phyloP scores from a whole-genome alignment of 2,329 filamentous ascomycete species.

The Pseudocercospora eumusae region DNA sequence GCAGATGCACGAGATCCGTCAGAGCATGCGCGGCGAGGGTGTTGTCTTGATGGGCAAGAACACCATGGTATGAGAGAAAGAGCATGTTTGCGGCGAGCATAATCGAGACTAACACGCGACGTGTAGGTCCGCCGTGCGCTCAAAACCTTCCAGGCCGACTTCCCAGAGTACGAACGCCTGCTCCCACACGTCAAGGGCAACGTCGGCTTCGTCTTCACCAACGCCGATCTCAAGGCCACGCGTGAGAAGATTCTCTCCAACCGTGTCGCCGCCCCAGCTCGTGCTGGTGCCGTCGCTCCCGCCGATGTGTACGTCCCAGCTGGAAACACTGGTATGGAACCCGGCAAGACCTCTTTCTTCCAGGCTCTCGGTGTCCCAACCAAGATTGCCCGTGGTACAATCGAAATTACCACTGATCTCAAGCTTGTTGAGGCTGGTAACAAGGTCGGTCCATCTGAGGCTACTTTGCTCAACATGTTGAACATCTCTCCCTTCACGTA shows the following conservation, averaged over 20 bases:
- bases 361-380: slow-evolving; percentile 99
- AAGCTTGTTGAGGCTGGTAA: slow-evolving; percentile 90
- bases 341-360: slow-evolving; percentile 99
- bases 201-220: slow-evolving; percentile 99
- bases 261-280: slow-evolving; percentile 95
- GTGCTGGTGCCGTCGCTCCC: slow-evolving; percentile 95
- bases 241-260: slow-evolving; percentile 95
- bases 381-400: slow-evolving; percentile 99
- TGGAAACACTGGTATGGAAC: slow-evolving; percentile 99
- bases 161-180: slow-evolving; percentile 97
- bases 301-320: slow-evolving; percentile 91
- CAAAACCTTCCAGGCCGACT: slow-evolving; percentile 87
- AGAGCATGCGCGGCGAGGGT: slow-evolving; percentile 83
- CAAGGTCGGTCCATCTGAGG: slow-evolving; percentile 99
- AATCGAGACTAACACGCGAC: slow-evolving; percentile 20
- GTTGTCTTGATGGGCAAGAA: slow-evolving; percentile 99
- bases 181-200: slow-evolving; percentile 96
- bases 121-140: slow-evolving; percentile 86
- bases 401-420: slow-evolving; percentile 97
- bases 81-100: not conserved
- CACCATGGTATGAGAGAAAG: slow-evolving; percentile 76
- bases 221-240: slow-evolving; percentile 84
- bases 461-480: slow-evolving; percentile 98
- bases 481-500: slow-evolving; percentile 99
- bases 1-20: slow-evolving; percentile 99